Evolutionary conservation across 2,329 filamentous ascomycete species (phyloP).

Genomic region (Penicillium brevicompactum): DNA sequence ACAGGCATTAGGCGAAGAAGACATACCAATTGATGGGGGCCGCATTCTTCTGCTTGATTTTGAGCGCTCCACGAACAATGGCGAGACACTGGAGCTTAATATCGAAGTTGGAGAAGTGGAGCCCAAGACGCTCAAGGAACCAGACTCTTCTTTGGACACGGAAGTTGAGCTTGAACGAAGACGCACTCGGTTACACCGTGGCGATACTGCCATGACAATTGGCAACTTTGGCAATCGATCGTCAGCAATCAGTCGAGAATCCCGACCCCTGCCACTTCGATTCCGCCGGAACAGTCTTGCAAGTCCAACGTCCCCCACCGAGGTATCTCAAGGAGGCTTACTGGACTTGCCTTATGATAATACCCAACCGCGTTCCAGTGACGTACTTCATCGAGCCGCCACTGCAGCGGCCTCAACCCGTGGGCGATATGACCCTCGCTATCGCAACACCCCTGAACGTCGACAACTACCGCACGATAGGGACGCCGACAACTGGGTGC

Average conservation of each 20-base stretch:
- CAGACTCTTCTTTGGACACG: slow-evolving; percentile 71
- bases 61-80: slow-evolving; percentile 62
- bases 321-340: slow-evolving; percentile 33
- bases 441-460: slow-evolving; percentile 22
- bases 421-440: slow-evolving; percentile 62
- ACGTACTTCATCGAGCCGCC: slow-evolving; percentile 71
- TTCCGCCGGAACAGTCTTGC: slow-evolving; percentile 31
- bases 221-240: slow-evolving; percentile 28
- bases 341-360: slow-evolving; percentile 74
- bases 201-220: slow-evolving; percentile 49
- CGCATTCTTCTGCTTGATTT: slow-evolving; percentile 75
- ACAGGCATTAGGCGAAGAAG: slow-evolving; percentile 68
- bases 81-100: slow-evolving; percentile 59
- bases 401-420: slow-evolving; percentile 74
- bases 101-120: slow-evolving; percentile 74
- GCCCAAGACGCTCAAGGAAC: slow-evolving; percentile 72
- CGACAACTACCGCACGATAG: slow-evolving; percentile 80
- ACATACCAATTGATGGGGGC: slow-evolving; percentile 76
- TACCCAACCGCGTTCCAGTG: slow-evolving; percentile 68
- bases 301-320: slow-evolving; percentile 27
- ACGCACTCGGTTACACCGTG: slow-evolving; percentile 67
- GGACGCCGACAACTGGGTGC: slow-evolving; percentile 86
- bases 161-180: slow-evolving; percentile 79
- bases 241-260: slow-evolving; percentile 21
- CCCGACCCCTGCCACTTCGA: slow-evolving; percentile 17